Percentiles rank a stretch among this genome's conserved stretches.
Conservation (phyloP, 2,329 filamentous ascomycete species). For the Decorospora gaudefroyi region DNA sequence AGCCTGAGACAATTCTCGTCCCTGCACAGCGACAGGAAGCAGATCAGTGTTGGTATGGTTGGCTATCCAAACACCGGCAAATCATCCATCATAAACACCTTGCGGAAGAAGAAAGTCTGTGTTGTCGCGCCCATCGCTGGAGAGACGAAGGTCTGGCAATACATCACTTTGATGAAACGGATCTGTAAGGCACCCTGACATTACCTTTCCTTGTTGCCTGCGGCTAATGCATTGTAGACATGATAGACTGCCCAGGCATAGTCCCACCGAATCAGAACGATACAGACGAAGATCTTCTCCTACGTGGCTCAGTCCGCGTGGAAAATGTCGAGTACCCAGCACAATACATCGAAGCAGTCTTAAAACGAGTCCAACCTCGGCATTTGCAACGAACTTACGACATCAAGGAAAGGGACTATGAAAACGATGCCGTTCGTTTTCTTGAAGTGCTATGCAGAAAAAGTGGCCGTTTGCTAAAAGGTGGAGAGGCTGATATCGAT, state of each 20-base stretch:
- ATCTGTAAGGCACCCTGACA: too few species aligned
- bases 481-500: conserved; percentile 92
- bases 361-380: conserved; percentile 78
- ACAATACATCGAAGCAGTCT: conserved; percentile 86
- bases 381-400: conserved; percentile 95
- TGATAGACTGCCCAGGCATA: conserved; percentile 96
- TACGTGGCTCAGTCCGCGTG: conserved; percentile 88
- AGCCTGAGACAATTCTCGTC: conserved; percentile 88
- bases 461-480: conserved; percentile 80
- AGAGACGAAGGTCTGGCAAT: conserved; percentile 98
- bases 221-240: too few species aligned
- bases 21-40: conserved; percentile 86
- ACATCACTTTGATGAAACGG: conserved; percentile 94
- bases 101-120: conserved; percentile 92
- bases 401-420: conserved; percentile 75
- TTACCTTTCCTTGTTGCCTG: too few species aligned
- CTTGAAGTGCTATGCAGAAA: conserved; percentile 86
- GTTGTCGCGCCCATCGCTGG: conserved; percentile 92
- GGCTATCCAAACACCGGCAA: conserved; percentile 95
- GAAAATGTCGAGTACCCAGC: conserved; percentile 97
- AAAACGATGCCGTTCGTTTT: conserved; percentile 75
- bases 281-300: conserved; percentile 81
- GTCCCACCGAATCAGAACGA: conserved; percentile 87
- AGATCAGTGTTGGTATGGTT: conserved; percentile 89
- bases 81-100: conserved; percentile 94